Evolutionary conservation across 2,329 filamentous ascomycete genomes (phyloP), one percentile per base, ranked within the genome.

Genomic region (Microcyclospora pomicola): DNA sequence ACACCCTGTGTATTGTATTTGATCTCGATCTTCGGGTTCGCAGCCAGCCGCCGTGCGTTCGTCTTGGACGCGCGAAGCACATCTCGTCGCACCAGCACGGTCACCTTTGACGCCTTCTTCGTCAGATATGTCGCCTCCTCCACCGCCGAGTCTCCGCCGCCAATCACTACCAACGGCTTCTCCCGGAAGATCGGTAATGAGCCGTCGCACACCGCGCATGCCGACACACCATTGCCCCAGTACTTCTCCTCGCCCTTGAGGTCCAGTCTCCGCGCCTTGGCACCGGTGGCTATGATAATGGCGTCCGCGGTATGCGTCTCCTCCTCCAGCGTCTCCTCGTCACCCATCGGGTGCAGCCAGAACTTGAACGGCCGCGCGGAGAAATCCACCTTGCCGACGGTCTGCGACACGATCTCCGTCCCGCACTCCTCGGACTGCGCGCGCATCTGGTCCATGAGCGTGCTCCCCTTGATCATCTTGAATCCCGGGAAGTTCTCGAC

Each of bases 401-500:
- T 98, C 68, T 98, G 88, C 54, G 82, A 82, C 61, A 95, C 72
- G 64, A 98, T 86, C 56, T 85, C 71, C 45, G 92, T 95, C 57
- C 91, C 92, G 65, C 94, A 96, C 43, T 79, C 80, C 63, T 81
- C 76, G 42, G 86, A 94, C 65, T 98, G 91, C 44, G 73, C 75
- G 62, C 82, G 81, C 88, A 98, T 96, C 61, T 80, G 75, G 51
- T 95, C 88, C 91, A 98, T 98, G 49, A 98, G 69, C 56, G 85
- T 80, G 40, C 73, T 65, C 49, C 91, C 91, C 64, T 85, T 82
- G 60, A 98, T 86, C 53, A 83, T 75, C 55, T 83, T 82, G 68
- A 96, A 98, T 34, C 91, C 91, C 16, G 91, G 91, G 65, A 81
- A 98, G 73, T 98, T 98, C 71, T 98, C 91, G 42, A 98, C 78